These are phyloP conservation scores for Ophiognomonia clavigignenti-juglandacearum DNA, from an alignment of 2,329 filamentous ascomycete species.

Conservation along the genomic window DNA sequence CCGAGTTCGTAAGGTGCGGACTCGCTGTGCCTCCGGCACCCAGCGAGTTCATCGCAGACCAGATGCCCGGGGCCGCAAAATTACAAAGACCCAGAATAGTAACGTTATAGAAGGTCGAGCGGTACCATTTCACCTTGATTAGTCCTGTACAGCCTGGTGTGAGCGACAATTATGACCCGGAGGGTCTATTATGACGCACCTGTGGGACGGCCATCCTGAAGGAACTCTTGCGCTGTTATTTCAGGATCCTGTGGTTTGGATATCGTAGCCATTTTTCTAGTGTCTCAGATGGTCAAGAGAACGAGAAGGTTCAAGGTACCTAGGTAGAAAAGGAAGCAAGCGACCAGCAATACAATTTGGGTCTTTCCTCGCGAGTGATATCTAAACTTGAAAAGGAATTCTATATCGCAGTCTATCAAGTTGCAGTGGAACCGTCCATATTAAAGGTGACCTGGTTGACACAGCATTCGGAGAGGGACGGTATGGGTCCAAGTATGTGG, in stretches of 20 bases:
- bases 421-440: too few relatives aligned
- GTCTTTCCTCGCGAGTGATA: too few relatives aligned
- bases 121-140: constrained; percentile 56
- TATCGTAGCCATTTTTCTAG: not conserved
- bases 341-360: too few relatives aligned
- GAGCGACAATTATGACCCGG: not conserved
- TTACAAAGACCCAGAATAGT: constrained; percentile 67
- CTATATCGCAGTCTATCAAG: too few relatives aligned
- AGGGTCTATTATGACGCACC: not conserved
- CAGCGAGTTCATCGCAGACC: constrained; percentile 37
- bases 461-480: too few relatives aligned
- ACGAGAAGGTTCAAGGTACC: too few relatives aligned
- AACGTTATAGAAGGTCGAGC: constrained; percentile 68
- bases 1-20: constrained; percentile 37
- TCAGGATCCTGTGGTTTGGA: not conserved
- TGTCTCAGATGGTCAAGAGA: not conserved
- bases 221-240: not conserved
- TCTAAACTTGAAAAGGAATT: too few relatives aligned
- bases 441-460: too few relatives aligned
- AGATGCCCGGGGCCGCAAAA: constrained; percentile 64
- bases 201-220: not conserved
- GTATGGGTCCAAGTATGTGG: too few relatives aligned
- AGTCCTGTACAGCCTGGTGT: not conserved
- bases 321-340: too few relatives aligned
- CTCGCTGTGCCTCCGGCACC: constrained; percentile 36